Base-by-base conservation (phyloP, 768 basidiomycete genomes). In the Mycena galericulata region DNA sequence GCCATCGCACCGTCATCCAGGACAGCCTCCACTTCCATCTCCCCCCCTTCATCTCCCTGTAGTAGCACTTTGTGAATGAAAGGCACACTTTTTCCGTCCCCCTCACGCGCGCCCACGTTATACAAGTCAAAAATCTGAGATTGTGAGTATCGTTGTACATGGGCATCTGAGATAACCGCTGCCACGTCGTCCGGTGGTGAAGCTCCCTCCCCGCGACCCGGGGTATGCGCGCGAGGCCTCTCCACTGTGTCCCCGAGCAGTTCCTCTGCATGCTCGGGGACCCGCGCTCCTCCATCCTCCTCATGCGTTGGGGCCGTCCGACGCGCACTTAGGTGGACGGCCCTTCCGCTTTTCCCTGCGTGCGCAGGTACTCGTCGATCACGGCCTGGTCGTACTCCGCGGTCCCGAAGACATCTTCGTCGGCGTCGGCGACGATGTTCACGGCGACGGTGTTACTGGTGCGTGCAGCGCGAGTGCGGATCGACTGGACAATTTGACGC, bases 1-100 rank as follows among this genome's bases (percentile, higher is more conserved):
- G 68, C 64, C 72, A 67, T 58, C 12, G 70, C 63, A 4, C 72
- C 72, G n/a, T 72, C 61, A 34, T 73, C 70, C 36, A 73, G 26
- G 26, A 67, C 47, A n/a, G 53, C 53, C 40, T 47, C 10, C 34
- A 65, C 15, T 36, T 32, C 27, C 18, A 54, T 26, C 27, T 34
- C 29, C 36, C 29, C 60, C 18, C 53, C 69, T 17, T 30, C 30
- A 1, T 30, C 43, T 6, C 15, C 36, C 20, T 27, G 50, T 56
- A 62, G 46, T 47, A 49, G 46, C 40, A 62, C 55, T 2, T 40
- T 9, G 4, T 68, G 61, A 40, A 62, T 62, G 24, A 67, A 67
- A 24, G 66, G 66, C 20, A 67, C 60, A n/a, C 51, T 61, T 34
- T 26, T 47, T 11, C 24, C n/a, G 2, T 22, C 49, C 26, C 36